A percentile compares a stretch with the other conserved stretches of the same genome.
These are phyloP conservation scores for Eimeria praecox DNA, from an alignment of 169 alveolate genomes.

Conservation along the genomic window DNA sequence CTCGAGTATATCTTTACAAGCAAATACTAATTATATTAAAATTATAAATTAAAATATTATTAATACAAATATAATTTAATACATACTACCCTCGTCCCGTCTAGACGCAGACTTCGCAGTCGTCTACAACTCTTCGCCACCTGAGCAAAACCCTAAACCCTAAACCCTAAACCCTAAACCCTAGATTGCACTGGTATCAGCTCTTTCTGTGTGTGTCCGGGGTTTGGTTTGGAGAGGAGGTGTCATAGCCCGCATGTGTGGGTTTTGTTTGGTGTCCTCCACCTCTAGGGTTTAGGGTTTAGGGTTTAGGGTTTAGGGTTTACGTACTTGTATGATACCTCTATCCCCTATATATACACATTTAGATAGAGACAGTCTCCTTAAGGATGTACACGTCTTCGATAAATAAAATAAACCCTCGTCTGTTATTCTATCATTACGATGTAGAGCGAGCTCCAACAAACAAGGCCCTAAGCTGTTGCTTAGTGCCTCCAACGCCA, in stretches of 20 bases:
- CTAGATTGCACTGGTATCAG: background rate
- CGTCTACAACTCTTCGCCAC: constrained; percentile 60
- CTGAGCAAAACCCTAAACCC: background rate
- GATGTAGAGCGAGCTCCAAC: constrained; percentile 67
- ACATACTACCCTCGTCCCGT: constrained; percentile 67
- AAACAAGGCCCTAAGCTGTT: constrained; percentile 43
- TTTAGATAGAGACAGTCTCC: constrained; percentile 69
- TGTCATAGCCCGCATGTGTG: background rate
- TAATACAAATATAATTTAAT: background rate
- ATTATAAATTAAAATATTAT: too few relatives aligned
- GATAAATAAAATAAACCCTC: constrained; percentile 25
- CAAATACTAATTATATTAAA: too few relatives aligned
- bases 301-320: constrained; percentile 61
- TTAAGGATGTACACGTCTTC: constrained; percentile 11
- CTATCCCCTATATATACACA: constrained; percentile 61
- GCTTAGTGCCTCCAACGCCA: constrained; percentile 38
- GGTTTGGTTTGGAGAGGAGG: background rate
- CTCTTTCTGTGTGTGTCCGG: background rate
- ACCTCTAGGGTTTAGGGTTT: background rate
- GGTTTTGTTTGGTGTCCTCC: too few relatives aligned
- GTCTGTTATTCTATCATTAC: constrained; percentile 57
- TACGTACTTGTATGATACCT: constrained; percentile 49
- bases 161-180: constrained; percentile 50
- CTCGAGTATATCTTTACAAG: too few relatives aligned
- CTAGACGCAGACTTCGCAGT: constrained; percentile 73